Evolutionary conservation across 2,329 filamentous ascomycete species (phyloP).

Genomic region (Neopestalotiopsis sp.): DNA sequence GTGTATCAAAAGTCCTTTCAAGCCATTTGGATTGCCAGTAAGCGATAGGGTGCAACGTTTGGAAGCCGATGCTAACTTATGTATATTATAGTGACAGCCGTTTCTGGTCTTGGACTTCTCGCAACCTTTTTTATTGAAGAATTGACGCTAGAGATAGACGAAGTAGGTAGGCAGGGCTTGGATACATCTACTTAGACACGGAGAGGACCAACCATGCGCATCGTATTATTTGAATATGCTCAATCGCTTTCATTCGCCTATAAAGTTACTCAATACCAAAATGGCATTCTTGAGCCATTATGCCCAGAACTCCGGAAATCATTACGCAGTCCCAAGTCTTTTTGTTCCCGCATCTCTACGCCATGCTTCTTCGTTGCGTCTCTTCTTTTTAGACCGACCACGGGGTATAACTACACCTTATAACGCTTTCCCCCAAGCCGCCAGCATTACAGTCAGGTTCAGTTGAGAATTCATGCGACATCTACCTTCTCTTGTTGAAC

Average conservation of each 20-base stretch:
- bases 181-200: not conserved
- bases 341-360: not conserved
- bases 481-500: constrained; percentile 8
- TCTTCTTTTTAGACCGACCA: not conserved
- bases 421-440: not conserved
- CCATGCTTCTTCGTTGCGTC: not conserved
- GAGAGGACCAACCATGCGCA: not conserved
- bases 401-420: constrained; percentile 1
- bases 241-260: not conserved
- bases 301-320: constrained; percentile 2
- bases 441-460: too few species aligned
- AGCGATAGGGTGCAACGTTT: not conserved
- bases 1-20: not conserved
- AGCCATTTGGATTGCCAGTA: not conserved
- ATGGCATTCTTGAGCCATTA: not conserved
- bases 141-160: not conserved
- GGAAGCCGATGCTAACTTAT: not conserved
- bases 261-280: not conserved
- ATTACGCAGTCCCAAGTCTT: constrained; percentile 1
- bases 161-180: not conserved
- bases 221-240: not conserved
- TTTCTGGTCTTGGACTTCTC: not conserved
- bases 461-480: not conserved
- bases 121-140: not conserved
- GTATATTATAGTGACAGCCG: not conserved